Evolutionary conservation across 2,329 filamentous ascomycete species (phyloP).

Genomic region (Sporothrix brasiliensis): DNA sequence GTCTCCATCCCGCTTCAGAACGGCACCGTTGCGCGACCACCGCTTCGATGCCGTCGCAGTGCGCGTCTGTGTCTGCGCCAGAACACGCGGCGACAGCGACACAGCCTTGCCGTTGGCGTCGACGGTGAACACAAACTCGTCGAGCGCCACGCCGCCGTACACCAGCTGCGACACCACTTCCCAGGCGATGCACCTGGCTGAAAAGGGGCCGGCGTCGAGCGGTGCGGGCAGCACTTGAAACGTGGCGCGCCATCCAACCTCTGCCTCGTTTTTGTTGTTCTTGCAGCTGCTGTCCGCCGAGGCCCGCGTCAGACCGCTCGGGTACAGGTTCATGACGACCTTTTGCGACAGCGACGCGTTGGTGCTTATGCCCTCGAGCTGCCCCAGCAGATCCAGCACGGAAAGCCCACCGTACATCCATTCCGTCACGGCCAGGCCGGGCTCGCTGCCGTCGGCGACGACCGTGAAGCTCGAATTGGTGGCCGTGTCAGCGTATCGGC

Average conservation of each 20-base stretch:
- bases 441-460: background rate
- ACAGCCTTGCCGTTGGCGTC: slow-evolving; percentile 8
- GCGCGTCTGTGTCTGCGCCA: slow-evolving; percentile 6
- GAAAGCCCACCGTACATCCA: slow-evolving; percentile 1
- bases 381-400: slow-evolving; percentile 3
- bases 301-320: slow-evolving; percentile 1
- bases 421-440: background rate
- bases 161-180: slow-evolving; percentile 5
- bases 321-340: slow-evolving; percentile 22
- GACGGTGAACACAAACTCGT: slow-evolving; percentile 24
- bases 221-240: slow-evolving; percentile 19
- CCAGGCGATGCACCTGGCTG: slow-evolving; percentile 21
- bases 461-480: slow-evolving; percentile 3
- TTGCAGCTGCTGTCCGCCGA: background rate
- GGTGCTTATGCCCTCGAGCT: slow-evolving; percentile 4
- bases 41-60: background rate
- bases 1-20: too few species aligned
- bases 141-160: slow-evolving; percentile 27
- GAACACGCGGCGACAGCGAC: slow-evolving; percentile 11
- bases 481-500: slow-evolving; percentile 9
- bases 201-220: background rate
- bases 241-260: slow-evolving; percentile 26
- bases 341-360: background rate
- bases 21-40: background rate
- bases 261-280: background rate